Percentiles rank a stretch among this genome's conserved stretches.
phyloP scores from a whole-genome alignment of 768 basidiomycete genomes.

The Kondoa subrosea region DNA sequence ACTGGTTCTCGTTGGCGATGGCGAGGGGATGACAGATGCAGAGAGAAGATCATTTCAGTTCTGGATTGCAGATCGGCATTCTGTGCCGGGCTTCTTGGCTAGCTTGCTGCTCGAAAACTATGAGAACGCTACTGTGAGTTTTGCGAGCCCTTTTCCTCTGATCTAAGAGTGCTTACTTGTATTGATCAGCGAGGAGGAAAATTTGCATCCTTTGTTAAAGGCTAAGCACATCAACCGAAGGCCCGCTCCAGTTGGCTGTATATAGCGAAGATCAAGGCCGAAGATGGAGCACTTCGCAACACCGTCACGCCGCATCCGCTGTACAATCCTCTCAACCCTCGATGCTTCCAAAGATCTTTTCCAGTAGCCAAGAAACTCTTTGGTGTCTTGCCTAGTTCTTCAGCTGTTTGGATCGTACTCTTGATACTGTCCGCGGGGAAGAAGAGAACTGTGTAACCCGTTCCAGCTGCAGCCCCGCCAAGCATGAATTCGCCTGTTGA shows the following conservation, averaged over 20 bases:
- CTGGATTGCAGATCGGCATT: constrained; percentile 23
- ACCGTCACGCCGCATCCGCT: constrained; percentile 86
- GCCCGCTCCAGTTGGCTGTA: constrained; percentile 56
- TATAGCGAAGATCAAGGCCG: constrained; percentile 80
- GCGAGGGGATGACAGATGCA: constrained; percentile 43
- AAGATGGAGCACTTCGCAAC: constrained; percentile 65
- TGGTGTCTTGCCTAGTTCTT: constrained; percentile 46
- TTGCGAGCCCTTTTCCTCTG: no score
- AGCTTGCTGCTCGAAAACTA: constrained; percentile 20
- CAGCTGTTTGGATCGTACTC: constrained; percentile 83
- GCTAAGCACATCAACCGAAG: constrained; percentile 36
- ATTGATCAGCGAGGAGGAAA: neutral
- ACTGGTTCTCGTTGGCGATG: constrained; percentile 22
- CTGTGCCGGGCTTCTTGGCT: constrained; percentile 27
- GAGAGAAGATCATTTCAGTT: constrained; percentile 56
- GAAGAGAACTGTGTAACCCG: constrained; percentile 65
- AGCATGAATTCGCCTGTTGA: constrained; percentile 65
- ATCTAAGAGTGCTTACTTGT: neutral
- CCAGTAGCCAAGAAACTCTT: constrained; percentile 40
- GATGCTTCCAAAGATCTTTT: constrained; percentile 50
- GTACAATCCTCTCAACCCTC: constrained; percentile 71
- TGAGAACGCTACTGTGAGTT: constrained; percentile 11
- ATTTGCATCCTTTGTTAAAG: neutral
- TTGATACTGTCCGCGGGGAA: constrained; percentile 94
- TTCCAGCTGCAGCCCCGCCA: constrained; percentile 70